Base-by-base conservation (phyloP, 2,329 filamentous ascomycete species). In the Fusarium nematophilum region DNA sequence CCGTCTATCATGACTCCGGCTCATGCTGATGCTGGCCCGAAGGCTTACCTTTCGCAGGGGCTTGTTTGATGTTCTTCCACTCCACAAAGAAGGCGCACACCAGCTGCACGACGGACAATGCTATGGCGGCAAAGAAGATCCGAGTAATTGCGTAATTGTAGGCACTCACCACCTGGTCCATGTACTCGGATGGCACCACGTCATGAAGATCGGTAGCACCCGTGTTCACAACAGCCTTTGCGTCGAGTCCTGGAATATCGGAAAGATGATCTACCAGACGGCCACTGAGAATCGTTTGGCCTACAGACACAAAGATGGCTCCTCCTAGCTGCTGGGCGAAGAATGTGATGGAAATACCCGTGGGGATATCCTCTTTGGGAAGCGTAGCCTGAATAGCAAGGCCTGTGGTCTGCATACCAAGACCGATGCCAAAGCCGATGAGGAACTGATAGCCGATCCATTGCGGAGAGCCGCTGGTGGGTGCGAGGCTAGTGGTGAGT, bases 61-160 rank as follows among this genome's bases (percentile, higher is more conserved):
- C 51, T 26, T 47, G 56, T 78, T 90, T 90, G 67, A 91, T 86
- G 61, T 78, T 87, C 70, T 79, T 86, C 89, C 89, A 91, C 72
- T 90, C 83, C 63, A 91, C 82, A 17, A 81, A 81, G 3, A 83
- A 66, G 0, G 84, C 81, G 7, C 83, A 86, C 9, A 88, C n/a
- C 6, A 90, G 76, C 9, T 83, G 83, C 2, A 83, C 68, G 6
- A 81, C 73, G 0, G 82, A 79, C 57, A 89, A 74, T 0, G 83
- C 88, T 45, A 88, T 76, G 4, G 81, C 81, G 2, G 87, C 83
- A 53, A 89, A 82, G 69, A 90, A 92, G 4, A 87, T 86, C 53
- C 83, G 76, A 1, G 82, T 85, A 30, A 90, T 77, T 1, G 87
- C 84, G 36, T 79, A 74, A 70, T 91, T 91, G 76, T 92, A 92